Evolutionary conservation across 2,329 filamentous ascomycete species (phyloP), one percentile per base, ranked within the genome.

Genomic region (Talaromyces islandicus): DNA sequence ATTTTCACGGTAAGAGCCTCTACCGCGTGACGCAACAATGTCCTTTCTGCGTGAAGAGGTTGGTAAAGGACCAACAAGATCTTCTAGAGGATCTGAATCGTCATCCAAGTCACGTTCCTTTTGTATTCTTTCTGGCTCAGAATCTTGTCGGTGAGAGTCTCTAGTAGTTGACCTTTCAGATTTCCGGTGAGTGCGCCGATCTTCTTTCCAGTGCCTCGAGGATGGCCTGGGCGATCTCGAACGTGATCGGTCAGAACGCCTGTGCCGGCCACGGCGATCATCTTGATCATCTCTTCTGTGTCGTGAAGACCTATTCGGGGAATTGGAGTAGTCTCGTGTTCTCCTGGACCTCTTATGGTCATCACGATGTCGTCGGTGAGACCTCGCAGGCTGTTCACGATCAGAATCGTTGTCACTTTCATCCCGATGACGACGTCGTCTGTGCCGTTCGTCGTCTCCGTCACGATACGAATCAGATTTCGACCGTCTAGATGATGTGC

Each of bases 51-150:
- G 29, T 29, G 60, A 48, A 27, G 67, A 67, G 1, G 87, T 86
- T 9, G 84, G 86, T 0, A 78, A 73, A 21, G 91, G 91, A 0
- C 92, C 92, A 35, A 96, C 87, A 21, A 93, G 77, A 3, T 88
- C 85, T 60, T 92, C 87, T 3, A 92, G 76, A 0, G 90, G 87
- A 70, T 95, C 90, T 0, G 89, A 92, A 43, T 75, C 60, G 6
- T 64, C 58, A 7, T 64, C 69, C 7, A 62, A 64, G 41, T 38
- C 56, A n/a, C 61, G 55, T 50, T 19, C 17, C 9, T 59, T 58
- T 6, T 41, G 12, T 27, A 7, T 17, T 19, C 27, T 29, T 52
- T 52, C 63, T 3, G 66, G 19, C 11, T 29, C 24, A 5, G 14
- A 4, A 17, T 29, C 48, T 29, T 17, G 3, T 52, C 25, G 24